Conservation (phyloP, 2,329 filamentous ascomycete genomes). For the Fusarium secorum region DNA sequence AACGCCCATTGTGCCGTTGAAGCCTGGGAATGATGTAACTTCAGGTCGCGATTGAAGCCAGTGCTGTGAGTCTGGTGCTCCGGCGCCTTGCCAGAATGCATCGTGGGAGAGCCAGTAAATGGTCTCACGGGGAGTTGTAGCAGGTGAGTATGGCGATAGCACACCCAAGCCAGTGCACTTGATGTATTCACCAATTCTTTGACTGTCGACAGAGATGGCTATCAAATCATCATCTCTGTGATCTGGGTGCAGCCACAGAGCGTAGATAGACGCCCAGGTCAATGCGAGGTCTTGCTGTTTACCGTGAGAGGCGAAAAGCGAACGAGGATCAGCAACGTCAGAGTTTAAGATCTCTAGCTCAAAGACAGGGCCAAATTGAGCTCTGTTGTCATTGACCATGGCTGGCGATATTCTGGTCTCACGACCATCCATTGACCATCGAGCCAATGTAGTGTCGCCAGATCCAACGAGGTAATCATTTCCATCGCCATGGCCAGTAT, state of each 20-base stretch:
- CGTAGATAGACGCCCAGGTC: conserved; percentile 20
- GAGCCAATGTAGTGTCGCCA: not conserved
- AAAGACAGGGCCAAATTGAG: not conserved
- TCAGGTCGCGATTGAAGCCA: conserved; percentile 39
- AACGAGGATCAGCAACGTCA: not conserved
- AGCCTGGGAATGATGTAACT: conserved; percentile 37
- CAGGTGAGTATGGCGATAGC: not conserved
- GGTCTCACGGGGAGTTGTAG: not conserved
- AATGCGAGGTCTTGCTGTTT: not conserved
- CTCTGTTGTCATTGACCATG: conserved; percentile 23
- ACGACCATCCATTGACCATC: conserved; percentile 7
- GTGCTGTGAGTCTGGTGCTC: conserved; percentile 38
- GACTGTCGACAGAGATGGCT: not conserved
- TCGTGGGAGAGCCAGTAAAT: conserved; percentile 36
- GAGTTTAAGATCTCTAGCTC: conserved; percentile 15
- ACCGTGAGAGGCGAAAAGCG: conserved; percentile 1
- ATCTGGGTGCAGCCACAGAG: conserved; percentile 19
- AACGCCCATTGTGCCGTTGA: conserved; percentile 32
- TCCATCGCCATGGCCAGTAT: not conserved
- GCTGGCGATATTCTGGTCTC: conserved; percentile 12
- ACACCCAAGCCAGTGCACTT: conserved; percentile 15
- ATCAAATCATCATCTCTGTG: conserved; percentile 15
- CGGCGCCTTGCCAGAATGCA: conserved; percentile 40
- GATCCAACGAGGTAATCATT: conserved; percentile 10
- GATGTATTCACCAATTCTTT: conserved; percentile 13